A percentile compares a stretch with the other conserved stretches of the same genome.
Evolutionary conservation across 768 basidiomycete species (phyloP).

Genomic region (Leccinum obscurum): DNA sequence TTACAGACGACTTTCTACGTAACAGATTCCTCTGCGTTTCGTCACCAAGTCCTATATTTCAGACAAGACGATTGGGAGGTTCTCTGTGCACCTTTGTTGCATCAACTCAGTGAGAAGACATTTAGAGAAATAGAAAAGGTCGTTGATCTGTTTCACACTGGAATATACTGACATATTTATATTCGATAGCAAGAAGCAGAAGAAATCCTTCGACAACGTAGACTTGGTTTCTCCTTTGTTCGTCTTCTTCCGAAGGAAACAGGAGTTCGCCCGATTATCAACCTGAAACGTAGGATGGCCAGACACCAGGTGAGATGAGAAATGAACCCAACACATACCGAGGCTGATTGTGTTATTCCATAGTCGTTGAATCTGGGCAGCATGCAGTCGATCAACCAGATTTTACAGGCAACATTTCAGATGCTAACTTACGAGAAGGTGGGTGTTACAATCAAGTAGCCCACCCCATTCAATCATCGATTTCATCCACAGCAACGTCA

Average conservation of each 20-base stretch:
- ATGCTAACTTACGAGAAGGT: slow-evolving; percentile 91
- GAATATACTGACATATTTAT: slow-evolving; percentile 1
- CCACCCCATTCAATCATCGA: not conserved
- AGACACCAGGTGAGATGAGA: slow-evolving; percentile 31
- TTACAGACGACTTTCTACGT: slow-evolving; percentile 88
- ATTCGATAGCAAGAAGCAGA: slow-evolving; percentile 56
- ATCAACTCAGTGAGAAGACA: slow-evolving; percentile 65
- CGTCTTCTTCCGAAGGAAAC: slow-evolving; percentile 92
- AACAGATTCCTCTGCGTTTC: slow-evolving; percentile 86
- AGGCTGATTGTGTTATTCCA: not conserved
- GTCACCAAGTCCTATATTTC: slow-evolving; percentile 86
- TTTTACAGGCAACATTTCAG: slow-evolving; percentile 80
- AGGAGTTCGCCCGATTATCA: slow-evolving; percentile 93
- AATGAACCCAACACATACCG: not conserved
- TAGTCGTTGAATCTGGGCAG: slow-evolving; percentile 34
- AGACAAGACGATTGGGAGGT: slow-evolving; percentile 90
- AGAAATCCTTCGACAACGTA: slow-evolving; percentile 67
- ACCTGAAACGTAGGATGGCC: slow-evolving; percentile 59
- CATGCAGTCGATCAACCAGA: slow-evolving; percentile 80
- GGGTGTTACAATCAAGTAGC: not conserved
- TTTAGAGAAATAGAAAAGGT: slow-evolving; percentile 75
- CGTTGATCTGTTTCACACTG: not conserved
- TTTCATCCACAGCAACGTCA: slow-evolving; percentile 51
- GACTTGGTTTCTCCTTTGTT: slow-evolving; percentile 81
- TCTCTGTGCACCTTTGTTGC: slow-evolving; percentile 79